These are phyloP conservation scores for Fusarium pseudonygamai DNA, from an alignment of 2,329 filamentous ascomycete species.

Conservation along the genomic window DNA sequence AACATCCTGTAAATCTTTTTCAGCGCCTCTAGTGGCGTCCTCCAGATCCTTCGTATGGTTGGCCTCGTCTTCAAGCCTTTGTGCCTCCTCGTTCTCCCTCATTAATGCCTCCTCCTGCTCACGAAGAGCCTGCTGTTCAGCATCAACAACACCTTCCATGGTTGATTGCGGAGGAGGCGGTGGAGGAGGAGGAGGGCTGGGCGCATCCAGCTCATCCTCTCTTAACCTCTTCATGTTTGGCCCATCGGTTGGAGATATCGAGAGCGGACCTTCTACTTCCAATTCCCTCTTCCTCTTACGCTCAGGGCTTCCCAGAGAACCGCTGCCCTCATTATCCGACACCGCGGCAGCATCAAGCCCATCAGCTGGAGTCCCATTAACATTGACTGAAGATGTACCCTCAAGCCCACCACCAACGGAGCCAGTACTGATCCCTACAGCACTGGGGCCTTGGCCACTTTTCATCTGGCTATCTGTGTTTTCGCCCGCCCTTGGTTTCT, in stretches of 20 bases:
- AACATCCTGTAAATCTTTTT: constrained; percentile 27
- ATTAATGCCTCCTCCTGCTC: constrained; percentile 62
- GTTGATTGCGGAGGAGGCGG: constrained; percentile 57
- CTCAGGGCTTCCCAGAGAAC: constrained; percentile 59
- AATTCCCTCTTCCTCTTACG: constrained; percentile 72
- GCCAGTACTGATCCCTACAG: constrained; percentile 5
- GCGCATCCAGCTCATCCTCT: constrained; percentile 55
- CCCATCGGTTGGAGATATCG: constrained; percentile 63
- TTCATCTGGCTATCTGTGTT: constrained; percentile 41
- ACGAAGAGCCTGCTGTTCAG: constrained; percentile 56
- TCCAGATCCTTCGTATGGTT: constrained; percentile 44
- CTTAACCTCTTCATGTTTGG: constrained; percentile 64
- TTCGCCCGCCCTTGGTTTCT: constrained; percentile 68
- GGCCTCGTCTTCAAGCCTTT: constrained; percentile 61
- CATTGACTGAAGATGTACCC: constrained; percentile 32
- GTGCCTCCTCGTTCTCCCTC: constrained; percentile 64
- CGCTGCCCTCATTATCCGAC: constrained; percentile 56
- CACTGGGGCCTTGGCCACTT: constrained; percentile 14
- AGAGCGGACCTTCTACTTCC: constrained; percentile 52
- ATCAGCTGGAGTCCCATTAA: constrained; percentile 33
- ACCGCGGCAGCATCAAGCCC: constrained; percentile 50
- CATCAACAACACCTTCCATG: constrained; percentile 50
- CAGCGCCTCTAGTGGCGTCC: constrained; percentile 35
- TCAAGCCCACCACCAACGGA: constrained; percentile 26
- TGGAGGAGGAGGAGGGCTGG: constrained; percentile 58